phyloP scores from a whole-genome alignment of 306 rosid species.

The Cajanus cajan region DNA sequence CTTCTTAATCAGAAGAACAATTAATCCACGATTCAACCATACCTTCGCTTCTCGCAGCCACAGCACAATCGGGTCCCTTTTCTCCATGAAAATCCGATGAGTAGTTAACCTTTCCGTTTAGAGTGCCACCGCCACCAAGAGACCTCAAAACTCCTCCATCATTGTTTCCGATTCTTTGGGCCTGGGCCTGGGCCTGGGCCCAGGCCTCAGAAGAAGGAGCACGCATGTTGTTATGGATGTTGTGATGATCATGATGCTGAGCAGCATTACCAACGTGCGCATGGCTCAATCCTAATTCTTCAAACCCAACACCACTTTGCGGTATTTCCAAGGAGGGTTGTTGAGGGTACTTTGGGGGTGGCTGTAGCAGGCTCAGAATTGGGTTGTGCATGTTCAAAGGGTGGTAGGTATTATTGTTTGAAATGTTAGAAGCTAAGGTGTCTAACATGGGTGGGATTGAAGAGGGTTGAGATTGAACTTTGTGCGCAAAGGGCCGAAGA shows the following conservation, averaged over 20 bases:
- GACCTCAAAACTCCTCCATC: conserved; percentile 40
- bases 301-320: conserved; percentile 27
- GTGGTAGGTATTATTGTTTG: conserved; percentile 22
- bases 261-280: conserved; percentile 22
- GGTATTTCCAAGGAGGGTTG: conserved; percentile 39
- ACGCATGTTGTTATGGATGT: conserved; percentile 9
- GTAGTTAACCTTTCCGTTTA: conserved; percentile 38
- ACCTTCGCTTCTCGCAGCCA: conserved; percentile 69
- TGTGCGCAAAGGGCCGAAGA: conserved; percentile 79
- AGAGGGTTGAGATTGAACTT: conserved; percentile 34
- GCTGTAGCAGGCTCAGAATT: conserved; percentile 52
- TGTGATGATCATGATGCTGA: conserved; percentile 35
- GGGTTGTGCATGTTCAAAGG: conserved; percentile 46
- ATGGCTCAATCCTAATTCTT: conserved; percentile 57
- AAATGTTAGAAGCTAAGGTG: conserved; percentile 30
- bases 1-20: conserved; percentile 81
- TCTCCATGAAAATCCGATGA: conserved; percentile 53
- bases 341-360: conserved; percentile 34
- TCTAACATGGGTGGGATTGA: conserved; percentile 34
- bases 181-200: conserved; percentile 23
- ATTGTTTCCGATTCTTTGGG: neutral
- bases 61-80: conserved; percentile 48
- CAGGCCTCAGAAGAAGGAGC: conserved; percentile 36
- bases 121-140: conserved; percentile 43
- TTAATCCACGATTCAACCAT: conserved; percentile 91